Evolutionary conservation across 768 basidiomycete species (phyloP), one percentile per base, ranked within the genome.

Genomic region (Agaricus subrufescens): DNA sequence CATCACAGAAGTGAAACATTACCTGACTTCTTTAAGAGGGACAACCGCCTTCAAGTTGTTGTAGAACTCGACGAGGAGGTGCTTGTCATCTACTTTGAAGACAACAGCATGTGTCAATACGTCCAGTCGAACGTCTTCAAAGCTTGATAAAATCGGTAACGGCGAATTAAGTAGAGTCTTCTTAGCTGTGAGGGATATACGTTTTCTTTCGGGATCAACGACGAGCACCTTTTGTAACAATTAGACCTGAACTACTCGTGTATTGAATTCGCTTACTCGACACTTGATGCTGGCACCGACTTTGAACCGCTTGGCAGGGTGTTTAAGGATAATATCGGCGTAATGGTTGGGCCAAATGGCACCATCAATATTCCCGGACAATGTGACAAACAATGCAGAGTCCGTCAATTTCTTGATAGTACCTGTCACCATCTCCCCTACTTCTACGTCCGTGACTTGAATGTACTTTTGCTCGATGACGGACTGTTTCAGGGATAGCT

Each of bases 331-430:
- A 64, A 98, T 94, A 68, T 99, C 97, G 10, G 97, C 94, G 67
- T 91, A 97, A 67, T 98, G 97, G 58, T 85, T 82, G 0, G 95
- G 94, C 90, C 92, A 97, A 23, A 98, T 78, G 27, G 97, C 87
- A 29, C 91, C 97, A 65, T 97, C 93, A 31, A 98, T 85, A 58
- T 82, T 91, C 4, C 91, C 93, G 4, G 88, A 84, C 54, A 98
- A 75, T 29, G 90, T 85, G 42, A 98, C 84, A 65, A 97, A 96
- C 38, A 99, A 72, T 0, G 83, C 88, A 34, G 82, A 78, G 56
- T 91, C 87, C 2, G 87, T 87, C 48, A 99, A 77, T 58, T 82
- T 86, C 73, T 92, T 95, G 60, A 99, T 83, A 0, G 86, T 91
- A 5, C 91, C 94, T 71, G 89, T 94, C 62, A 99, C 73, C 23